Base-by-base conservation (phyloP, 805 yeast genomes). In the Wickerhamiella lipophila region DNA sequence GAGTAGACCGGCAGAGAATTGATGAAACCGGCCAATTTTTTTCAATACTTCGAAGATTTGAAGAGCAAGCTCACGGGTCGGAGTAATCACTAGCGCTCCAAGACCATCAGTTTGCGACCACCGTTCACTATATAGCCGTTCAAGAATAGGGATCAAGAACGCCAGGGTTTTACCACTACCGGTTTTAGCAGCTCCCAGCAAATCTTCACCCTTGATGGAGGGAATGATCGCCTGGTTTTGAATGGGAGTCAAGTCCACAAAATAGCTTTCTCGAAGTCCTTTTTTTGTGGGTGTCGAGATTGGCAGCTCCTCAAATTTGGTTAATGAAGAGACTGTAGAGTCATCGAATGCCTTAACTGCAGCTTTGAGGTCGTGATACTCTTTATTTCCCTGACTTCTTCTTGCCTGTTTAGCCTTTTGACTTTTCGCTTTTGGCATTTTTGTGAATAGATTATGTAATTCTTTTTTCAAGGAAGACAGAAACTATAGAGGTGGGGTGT, bases 121-220 rank as follows among this genome's bases (percentile, higher is more conserved):
- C 48, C 73, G 72, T 56, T 79, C 78, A 52, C 79, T 73, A 51
- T 75, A 73, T 49, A 87, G 68, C 13, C 53, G 50, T 46, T 77
- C 77, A 7, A 88, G 65, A 13, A 83, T 74, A 1, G 96, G 96
- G 41, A 87, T 72, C 55, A 87, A 67, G 58, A 88, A 87, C 9
- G 95, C 88, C 51, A 87, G 65, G 0, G 96, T 87, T 60, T 87
- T 87, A 19, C 96, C 96, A 2, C 94, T 83, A 2, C 89, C 89
- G 0, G 96, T 87, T 57, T 78, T 77, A 18, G 96, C 96, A 18
- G 95, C 88, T 11, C 86, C 95, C 56, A 88, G 70, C 2, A 88
- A 63, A 67, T 87, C 96, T 27, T 73, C 68, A 0, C 92, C 89
- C 56, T 83, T 79, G 52, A 92, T 67, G 0, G 92, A 78, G 12